Conservation (phyloP, 257 asterid species). For the Nicotiana knightiana region DNA sequence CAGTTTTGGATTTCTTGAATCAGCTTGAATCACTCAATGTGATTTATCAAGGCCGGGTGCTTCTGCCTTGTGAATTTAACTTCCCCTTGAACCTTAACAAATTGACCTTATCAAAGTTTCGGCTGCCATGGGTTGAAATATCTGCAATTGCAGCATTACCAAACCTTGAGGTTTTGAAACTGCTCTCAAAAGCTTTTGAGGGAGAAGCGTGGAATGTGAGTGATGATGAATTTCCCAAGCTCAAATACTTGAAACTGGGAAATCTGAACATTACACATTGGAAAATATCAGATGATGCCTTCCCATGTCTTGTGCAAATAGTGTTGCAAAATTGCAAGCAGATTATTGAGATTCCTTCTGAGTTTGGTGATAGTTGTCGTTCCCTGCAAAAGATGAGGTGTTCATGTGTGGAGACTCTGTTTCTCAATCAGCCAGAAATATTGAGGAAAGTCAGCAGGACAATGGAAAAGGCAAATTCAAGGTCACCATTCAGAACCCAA, state of each 20-base stretch:
- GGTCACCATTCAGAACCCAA: conserved; percentile 2
- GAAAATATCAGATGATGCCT: conserved; percentile 10
- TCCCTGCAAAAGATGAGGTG: conserved; percentile 8
- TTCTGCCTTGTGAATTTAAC: not conserved
- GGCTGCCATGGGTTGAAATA: conserved; percentile 7
- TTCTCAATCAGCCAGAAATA: conserved; percentile 1
- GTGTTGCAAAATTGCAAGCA: conserved; percentile 4
- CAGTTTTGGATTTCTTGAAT: not conserved
- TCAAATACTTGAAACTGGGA: not conserved
- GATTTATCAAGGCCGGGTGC: not conserved
- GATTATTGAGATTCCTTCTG: conserved; percentile 4
- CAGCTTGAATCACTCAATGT: conserved; percentile 7
- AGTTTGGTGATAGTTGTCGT: not conserved
- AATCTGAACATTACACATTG: not conserved
- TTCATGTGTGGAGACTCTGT: not conserved
- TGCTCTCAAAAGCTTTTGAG: not conserved
- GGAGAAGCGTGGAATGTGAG: not conserved
- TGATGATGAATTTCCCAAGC: conserved; percentile 9
- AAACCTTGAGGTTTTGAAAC: conserved; percentile 13
- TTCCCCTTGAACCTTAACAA: conserved; percentile 10
- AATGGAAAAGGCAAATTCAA: conserved; percentile 4
- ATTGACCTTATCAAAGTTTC: not conserved
- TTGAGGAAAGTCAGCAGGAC: conserved; percentile 1
- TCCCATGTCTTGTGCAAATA: conserved; percentile 12
- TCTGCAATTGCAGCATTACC: conserved; percentile 3